Evolutionary conservation across 768 basidiomycete species (phyloP), one percentile per base, ranked within the genome.

Genomic region (Mycena leptocephala): DNA sequence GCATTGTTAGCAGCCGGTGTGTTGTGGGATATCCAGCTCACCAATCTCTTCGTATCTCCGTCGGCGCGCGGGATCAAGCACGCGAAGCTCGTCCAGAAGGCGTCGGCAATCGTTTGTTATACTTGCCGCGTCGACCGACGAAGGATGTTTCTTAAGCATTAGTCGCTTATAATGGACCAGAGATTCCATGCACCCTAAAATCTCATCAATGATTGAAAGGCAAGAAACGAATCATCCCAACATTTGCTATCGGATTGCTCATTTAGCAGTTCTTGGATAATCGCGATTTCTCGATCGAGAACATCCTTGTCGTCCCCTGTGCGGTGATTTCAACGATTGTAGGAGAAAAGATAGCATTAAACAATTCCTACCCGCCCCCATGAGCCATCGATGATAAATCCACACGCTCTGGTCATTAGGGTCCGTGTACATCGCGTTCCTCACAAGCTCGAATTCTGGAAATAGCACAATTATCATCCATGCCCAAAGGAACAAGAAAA

Each of bases 311-410:
- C 88, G 2, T 93, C 88, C 9, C 94, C 96, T 95, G 51, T 18
- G 11, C 20, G 2, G 13, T 4, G n/a, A 8, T 39, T 62, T 37
- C n/a, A 7, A 11, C 20, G n/a, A 77, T 56, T 78, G 56, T 1
- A 41, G 62, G 55, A 46, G 35, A 35, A n/a, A 65, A 30, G 14
- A 26, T 37, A 43, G 41, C n/a, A n/a, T 26, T 20, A 48, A 37
- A 24, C 67, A 33, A 46, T 28, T 77, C 89, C 74, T 80, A 94
- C 97, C 94, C 76, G 90, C 84, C 10, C 96, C 96, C 66, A 99
- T 91, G 3, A 99, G 89, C 97, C 98, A 99, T n/a, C 97, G 92
- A 81, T 99, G 98, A 83, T 99, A 99, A 72, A 99, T 92, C 98
- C 98, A 99, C 0, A 96, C 96, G 75, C 96, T 97, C 83, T 99